phyloP scores from a whole-genome alignment of 192 early-diverging fungal genomes.

The Geranomyces michiganensis region DNA sequence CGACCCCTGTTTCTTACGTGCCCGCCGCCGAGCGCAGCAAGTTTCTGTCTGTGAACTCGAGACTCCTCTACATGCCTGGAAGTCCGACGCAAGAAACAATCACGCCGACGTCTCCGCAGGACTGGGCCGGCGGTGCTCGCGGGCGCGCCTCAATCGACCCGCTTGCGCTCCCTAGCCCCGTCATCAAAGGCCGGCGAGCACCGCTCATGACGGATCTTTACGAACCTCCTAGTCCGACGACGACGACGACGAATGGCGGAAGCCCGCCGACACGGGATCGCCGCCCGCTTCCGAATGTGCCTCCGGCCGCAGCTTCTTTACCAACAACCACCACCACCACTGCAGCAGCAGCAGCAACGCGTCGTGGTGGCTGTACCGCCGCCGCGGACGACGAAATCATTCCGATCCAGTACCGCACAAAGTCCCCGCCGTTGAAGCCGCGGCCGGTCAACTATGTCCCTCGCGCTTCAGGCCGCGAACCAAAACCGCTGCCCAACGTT shows the following conservation, averaged over 20 bases:
- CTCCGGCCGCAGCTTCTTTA: slow-evolving; percentile 6
- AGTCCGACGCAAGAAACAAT: slow-evolving; percentile 28
- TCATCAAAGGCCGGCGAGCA: slow-evolving; percentile 10
- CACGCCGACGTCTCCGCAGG: slow-evolving; percentile 24
- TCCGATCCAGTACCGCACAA: slow-evolving; percentile 28
- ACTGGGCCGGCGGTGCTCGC: slow-evolving; percentile 6
- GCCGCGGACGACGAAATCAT: slow-evolving; percentile 8
- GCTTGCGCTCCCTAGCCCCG: slow-evolving; percentile 27
- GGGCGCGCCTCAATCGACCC: slow-evolving; percentile 13
- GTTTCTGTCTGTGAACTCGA: slow-evolving; percentile 9
- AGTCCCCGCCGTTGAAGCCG: slow-evolving; percentile 31
- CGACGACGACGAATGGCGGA: not conserved
- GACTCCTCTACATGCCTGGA: slow-evolving; percentile 15
- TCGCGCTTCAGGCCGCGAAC: not conserved
- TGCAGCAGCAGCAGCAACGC: too few relatives aligned
- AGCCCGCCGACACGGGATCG: not conserved
- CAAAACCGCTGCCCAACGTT: slow-evolving; percentile 20
- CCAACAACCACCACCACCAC: not conserved
- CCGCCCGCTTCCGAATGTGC: slow-evolving; percentile 22
- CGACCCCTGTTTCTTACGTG: slow-evolving; percentile 27
- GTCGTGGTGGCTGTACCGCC: too few relatives aligned
- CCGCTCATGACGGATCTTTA: slow-evolving; percentile 8
- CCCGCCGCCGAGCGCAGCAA: slow-evolving; percentile 29
- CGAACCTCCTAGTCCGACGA: slow-evolving; percentile 6
- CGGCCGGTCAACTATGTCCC: slow-evolving; percentile 29